These are phyloP conservation scores for Mucor mucedo DNA, from an alignment of 371 early-diverging fungal species.

Conservation along the genomic window DNA sequence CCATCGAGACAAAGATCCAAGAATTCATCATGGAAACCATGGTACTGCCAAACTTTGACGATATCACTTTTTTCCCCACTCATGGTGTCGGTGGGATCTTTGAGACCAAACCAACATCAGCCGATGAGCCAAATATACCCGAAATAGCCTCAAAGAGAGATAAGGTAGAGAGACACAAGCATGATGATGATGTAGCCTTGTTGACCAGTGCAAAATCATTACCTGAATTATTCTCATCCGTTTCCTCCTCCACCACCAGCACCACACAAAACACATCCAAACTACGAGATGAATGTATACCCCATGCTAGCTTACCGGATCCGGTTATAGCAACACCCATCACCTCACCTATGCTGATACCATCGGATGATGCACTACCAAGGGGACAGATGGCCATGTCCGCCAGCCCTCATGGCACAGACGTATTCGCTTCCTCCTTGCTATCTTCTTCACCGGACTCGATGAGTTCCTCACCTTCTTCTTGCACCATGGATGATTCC, in stretches of 20 bases:
- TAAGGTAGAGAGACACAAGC: constrained; percentile 11
- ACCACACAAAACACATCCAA: constrained; percentile 1
- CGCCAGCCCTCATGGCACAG: background rate
- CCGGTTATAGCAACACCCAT: background rate
- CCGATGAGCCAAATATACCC: background rate
- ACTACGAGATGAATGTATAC: background rate
- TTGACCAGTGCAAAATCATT: constrained; percentile 33
- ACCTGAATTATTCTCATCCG: constrained; percentile 30
- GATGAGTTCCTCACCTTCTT: constrained; percentile 22
- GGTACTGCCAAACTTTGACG: constrained; percentile 93
- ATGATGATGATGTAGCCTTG: constrained; percentile 28
- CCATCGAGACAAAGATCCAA: constrained; percentile 84
- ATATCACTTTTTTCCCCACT: constrained; percentile 81
- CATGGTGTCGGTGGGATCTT: constrained; percentile 70
- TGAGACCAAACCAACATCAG: constrained; percentile 9
- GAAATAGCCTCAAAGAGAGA: background rate
- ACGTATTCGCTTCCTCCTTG: background rate
- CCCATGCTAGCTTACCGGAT: constrained; percentile 2
- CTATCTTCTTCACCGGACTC: constrained; percentile 23
- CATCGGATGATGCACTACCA: background rate
- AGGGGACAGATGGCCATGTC: constrained; percentile 9
- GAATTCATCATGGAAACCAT: constrained; percentile 82
- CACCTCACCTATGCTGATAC: constrained; percentile 11
- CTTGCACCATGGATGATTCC: constrained; percentile 15
- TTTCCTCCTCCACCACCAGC: constrained; percentile 6